Percentiles rank a stretch among this genome's conserved stretches.
These are phyloP conservation scores for Aspergillus luchuensis DNA, from an alignment of 2,329 filamentous ascomycete species.

Conservation along the genomic window DNA sequence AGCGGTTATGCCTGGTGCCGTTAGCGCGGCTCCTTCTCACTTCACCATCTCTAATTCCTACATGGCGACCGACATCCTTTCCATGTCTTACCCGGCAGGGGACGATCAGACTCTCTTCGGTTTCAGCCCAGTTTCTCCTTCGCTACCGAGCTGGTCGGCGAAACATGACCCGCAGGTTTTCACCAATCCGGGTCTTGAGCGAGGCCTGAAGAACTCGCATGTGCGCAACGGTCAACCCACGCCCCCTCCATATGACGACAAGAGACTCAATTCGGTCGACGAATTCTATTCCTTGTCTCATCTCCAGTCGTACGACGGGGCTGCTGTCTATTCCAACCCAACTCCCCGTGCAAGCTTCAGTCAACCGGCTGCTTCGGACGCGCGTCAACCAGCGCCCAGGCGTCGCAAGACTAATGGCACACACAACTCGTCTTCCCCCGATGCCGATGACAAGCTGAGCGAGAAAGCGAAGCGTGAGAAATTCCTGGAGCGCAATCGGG, in stretches of 20 bases:
- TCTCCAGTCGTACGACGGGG: not conserved
- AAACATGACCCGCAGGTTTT: constrained; percentile 24
- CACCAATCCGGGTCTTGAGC: constrained; percentile 30
- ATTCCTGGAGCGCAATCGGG: constrained; percentile 61
- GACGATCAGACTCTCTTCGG: not conserved
- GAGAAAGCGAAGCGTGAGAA: constrained; percentile 45
- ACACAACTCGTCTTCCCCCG: not conserved
- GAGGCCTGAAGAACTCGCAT: constrained; percentile 37
- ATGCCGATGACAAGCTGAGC: not conserved
- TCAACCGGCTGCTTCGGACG: not conserved
- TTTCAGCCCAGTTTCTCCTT: constrained; percentile 23
- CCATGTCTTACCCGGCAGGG: not conserved
- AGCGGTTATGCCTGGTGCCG: not conserved
- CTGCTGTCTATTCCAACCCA: not conserved
- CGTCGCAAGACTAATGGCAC: not conserved
- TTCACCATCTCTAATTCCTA: not conserved
- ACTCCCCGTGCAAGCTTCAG: not conserved
- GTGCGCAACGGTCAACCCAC: constrained; percentile 44
- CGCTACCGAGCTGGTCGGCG: not conserved
- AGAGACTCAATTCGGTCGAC: constrained; percentile 9
- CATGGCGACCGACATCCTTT: not conserved
- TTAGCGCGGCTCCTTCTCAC: not conserved
- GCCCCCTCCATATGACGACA: constrained; percentile 38
- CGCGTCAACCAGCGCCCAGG: not conserved
- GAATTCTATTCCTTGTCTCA: not conserved